Conservation (phyloP, 371 early-diverging fungal genomes). For the Mucor ambiguus region DNA sequence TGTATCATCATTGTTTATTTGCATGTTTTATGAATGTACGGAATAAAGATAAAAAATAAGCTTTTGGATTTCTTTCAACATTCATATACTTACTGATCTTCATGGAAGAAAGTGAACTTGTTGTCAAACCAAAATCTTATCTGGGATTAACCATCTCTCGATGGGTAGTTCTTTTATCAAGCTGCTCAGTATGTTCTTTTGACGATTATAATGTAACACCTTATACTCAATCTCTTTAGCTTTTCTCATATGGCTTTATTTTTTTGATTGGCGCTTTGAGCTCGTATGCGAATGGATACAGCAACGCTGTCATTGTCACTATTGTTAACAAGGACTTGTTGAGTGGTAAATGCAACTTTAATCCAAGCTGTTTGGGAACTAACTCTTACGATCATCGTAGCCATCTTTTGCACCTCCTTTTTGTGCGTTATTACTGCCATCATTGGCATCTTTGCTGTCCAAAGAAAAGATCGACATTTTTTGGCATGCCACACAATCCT, state of each 20-base stretch:
- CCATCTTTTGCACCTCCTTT: constrained; percentile 20
- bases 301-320: background rate
- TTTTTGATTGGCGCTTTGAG: background rate
- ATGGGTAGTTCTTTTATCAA: constrained; percentile 5
- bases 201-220: background rate
- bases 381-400: background rate
- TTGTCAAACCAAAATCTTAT: background rate
- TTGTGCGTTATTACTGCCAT: constrained; percentile 21
- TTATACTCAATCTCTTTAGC: background rate
- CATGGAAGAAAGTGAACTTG: background rate
- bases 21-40: background rate
- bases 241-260: background rate
- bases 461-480: constrained; percentile 16
- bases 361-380: too few relatives aligned
- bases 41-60: background rate
- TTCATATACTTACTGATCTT: background rate
- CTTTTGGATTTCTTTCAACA: background rate
- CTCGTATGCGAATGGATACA: background rate
- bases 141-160: constrained; percentile 3
- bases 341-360: background rate
- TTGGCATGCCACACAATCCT: constrained; percentile 16
- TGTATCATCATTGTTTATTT: background rate
- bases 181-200: background rate
- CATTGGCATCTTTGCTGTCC: constrained; percentile 27
- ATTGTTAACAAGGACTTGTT: background rate